These are phyloP conservation scores for Houttuynia cordata DNA, from an alignment of 164 flowering plant genomes.

Conservation along the genomic window DNA sequence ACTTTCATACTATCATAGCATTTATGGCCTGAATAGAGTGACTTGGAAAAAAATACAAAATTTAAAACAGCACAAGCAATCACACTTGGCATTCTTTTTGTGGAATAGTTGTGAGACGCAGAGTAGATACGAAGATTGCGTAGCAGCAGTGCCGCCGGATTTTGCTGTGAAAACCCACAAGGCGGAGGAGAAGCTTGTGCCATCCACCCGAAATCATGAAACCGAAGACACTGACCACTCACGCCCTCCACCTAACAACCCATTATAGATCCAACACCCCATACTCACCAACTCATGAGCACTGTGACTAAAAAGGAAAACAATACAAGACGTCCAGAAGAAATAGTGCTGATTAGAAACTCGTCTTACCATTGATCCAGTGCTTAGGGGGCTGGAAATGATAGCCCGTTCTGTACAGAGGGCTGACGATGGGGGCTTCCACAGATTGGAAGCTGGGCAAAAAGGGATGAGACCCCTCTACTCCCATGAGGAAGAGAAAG, in stretches of 20 bases:
- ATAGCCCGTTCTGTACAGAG: constrained; percentile 12
- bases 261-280: no score
- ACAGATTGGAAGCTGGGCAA: constrained; percentile 6
- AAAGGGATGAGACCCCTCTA: constrained; percentile 14
- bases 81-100: no score
- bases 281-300: no score
- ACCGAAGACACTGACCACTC: not conserved
- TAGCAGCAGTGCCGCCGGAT: not conserved
- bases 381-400: constrained; percentile 23
- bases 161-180: not conserved
- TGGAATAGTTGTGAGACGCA: no score
- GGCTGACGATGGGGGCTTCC: not conserved
- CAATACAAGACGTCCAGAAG: not conserved
- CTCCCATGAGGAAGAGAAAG: not conserved
- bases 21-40: no score
- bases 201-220: not conserved
- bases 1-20: no score
- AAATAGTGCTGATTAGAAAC: not conserved
- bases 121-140: no score
- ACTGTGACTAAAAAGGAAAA: not conserved
- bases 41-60: no score
- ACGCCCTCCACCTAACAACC: no score
- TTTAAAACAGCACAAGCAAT: no score
- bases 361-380: constrained; percentile 22
- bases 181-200: not conserved